These are phyloP conservation scores for Cytospora piceae DNA, from an alignment of 2,329 filamentous ascomycete species.

Conservation along the genomic window DNA sequence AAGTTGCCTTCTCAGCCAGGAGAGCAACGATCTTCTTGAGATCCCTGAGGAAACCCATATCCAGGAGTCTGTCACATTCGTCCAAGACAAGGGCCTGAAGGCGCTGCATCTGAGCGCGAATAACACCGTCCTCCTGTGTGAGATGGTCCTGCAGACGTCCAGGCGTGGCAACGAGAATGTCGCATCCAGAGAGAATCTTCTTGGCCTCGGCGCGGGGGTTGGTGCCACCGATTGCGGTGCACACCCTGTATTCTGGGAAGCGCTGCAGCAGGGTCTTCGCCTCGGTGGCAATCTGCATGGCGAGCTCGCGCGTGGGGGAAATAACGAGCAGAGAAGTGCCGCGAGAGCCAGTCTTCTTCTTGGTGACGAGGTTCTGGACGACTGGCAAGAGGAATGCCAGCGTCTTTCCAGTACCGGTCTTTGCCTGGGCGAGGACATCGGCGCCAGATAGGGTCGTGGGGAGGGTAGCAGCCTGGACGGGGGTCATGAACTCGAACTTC, in stretches of 20 bases:
- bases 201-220: constrained; percentile 75
- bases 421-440: constrained; percentile 75
- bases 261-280: constrained; percentile 71
- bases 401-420: constrained; percentile 87
- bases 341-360: constrained; percentile 18
- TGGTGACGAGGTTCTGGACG: constrained; percentile 72
- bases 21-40: constrained; percentile 76
- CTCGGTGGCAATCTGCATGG: constrained; percentile 72
- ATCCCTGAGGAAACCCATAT: constrained; percentile 84
- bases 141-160: constrained; percentile 80
- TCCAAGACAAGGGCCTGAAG: constrained; percentile 85
- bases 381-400: constrained; percentile 82
- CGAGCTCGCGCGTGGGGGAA: constrained; percentile 72
- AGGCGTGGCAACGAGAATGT: constrained; percentile 81
- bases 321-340: constrained; percentile 66
- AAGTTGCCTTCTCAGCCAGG: constrained; percentile 64
- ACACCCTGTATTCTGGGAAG: constrained; percentile 74
- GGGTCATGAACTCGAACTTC: constrained; percentile 57
- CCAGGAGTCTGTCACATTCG: constrained; percentile 89
- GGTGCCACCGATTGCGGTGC: constrained; percentile 77
- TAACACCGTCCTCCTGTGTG: constrained; percentile 70
- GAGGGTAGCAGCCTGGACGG: constrained; percentile 58
- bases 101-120: constrained; percentile 65
- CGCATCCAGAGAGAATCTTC: constrained; percentile 71
- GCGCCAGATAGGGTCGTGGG: constrained; percentile 50